Conservation (phyloP, 768 basidiomycete genomes). For the Mycena amicta region DNA sequence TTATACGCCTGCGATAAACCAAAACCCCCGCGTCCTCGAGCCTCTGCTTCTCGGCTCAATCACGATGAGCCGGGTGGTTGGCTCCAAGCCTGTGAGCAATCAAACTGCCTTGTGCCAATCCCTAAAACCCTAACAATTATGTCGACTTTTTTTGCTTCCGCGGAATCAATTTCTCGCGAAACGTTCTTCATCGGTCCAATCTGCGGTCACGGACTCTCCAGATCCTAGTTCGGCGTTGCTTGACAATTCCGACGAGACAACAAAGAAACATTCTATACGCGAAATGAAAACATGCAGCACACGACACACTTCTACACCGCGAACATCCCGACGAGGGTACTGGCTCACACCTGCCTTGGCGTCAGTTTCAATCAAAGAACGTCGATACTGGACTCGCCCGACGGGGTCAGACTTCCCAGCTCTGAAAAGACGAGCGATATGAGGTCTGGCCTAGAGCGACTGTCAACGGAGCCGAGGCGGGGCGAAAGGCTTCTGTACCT, state of each 20-base stretch:
- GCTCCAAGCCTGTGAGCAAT: slow-evolving; percentile 23
- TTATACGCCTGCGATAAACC: slow-evolving; percentile 16
- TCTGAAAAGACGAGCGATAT: slow-evolving; percentile 95
- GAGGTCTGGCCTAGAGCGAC: slow-evolving; percentile 71
- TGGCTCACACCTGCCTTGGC: slow-evolving; percentile 77
- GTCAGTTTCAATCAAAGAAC: background rate
- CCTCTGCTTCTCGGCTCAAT: slow-evolving; percentile 21
- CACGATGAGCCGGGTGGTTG: slow-evolving; percentile 20
- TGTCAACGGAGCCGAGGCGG: slow-evolving; percentile 20
- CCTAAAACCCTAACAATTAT: slow-evolving; percentile 9
- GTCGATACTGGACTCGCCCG: slow-evolving; percentile 1
- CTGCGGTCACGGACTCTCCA: too few relatives aligned
- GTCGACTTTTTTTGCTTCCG: slow-evolving; percentile 16
- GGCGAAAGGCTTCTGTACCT: slow-evolving; percentile 47
- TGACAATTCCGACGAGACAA: too few relatives aligned
- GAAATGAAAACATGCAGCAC: too few relatives aligned
- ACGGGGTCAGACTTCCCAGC: slow-evolving; percentile 86
- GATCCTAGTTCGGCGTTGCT: too few relatives aligned
- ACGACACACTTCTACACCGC: slow-evolving; percentile 50
- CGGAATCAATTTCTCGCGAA: too few relatives aligned
- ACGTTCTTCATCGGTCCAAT: background rate
- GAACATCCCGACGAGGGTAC: slow-evolving; percentile 94
- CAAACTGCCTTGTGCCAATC: slow-evolving; percentile 19
- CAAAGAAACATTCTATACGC: too few relatives aligned
- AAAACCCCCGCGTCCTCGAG: slow-evolving; percentile 10